These are phyloP conservation scores for Gossypium herbaceum DNA, from an alignment of 345 rosid species.

Conservation along the genomic window DNA sequence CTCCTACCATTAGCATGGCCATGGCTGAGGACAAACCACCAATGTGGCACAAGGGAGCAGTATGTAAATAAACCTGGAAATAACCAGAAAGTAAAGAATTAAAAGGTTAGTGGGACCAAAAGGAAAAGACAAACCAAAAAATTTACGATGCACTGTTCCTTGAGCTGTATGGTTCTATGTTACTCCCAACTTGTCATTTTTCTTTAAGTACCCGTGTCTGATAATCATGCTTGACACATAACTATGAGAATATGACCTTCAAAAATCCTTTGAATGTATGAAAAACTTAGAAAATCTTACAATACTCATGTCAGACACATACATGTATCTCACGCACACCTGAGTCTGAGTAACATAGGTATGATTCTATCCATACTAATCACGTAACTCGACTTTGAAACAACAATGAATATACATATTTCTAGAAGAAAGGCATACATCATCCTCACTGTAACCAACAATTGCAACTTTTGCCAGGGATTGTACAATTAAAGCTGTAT, in stretches of 20 bases:
- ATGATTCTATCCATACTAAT: not conserved
- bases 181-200: not conserved
- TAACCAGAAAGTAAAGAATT: constrained; percentile 10
- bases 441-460: constrained; percentile 75
- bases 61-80: constrained; percentile 79
- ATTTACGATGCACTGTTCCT: not conserved
- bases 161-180: not conserved
- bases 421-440: constrained; percentile 45
- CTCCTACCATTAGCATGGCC: constrained; percentile 90
- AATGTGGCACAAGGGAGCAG: constrained; percentile 78
- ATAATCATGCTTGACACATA: not conserved
- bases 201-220: not conserved
- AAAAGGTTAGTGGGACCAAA: too few species aligned
- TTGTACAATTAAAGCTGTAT: constrained; percentile 66
- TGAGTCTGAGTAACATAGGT: not conserved
- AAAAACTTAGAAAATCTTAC: too few species aligned
- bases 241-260: too few species aligned
- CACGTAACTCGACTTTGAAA: not conserved
- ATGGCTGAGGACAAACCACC: constrained; percentile 86
- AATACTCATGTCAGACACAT: too few species aligned
- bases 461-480: constrained; percentile 79
- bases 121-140: not conserved
- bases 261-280: too few species aligned
- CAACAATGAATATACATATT: not conserved
- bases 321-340: too few species aligned